Evolutionary conservation across 345 rosid genomes (phyloP).

Genomic region (Lepidium africanum): DNA sequence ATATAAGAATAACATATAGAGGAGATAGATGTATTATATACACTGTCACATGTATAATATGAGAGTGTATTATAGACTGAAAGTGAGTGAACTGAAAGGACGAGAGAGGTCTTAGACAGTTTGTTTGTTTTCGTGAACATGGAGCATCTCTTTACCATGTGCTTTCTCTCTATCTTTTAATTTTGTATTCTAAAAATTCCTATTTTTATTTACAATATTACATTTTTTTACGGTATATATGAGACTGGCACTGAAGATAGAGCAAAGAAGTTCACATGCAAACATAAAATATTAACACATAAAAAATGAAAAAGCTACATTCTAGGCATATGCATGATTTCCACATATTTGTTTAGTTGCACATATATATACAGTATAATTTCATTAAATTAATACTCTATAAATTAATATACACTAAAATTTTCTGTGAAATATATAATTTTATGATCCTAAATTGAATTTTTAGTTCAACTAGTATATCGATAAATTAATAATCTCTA

Average conservation of each 20-base stretch:
- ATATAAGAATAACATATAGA: too few relatives aligned
- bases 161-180: neutral
- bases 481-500: too few relatives aligned
- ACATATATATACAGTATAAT: too few relatives aligned
- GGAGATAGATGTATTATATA: neutral
- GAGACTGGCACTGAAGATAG: constrained; percentile 31
- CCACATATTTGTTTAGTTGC: neutral
- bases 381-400: too few relatives aligned
- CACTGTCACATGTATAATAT: neutral
- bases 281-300: neutral
- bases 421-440: too few relatives aligned
- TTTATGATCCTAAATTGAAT: too few relatives aligned
- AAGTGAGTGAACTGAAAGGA: constrained; percentile 22
- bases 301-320: constrained; percentile 12
- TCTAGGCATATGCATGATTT: constrained; percentile 27
- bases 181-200: neutral
- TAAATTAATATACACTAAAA: too few relatives aligned
- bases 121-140: constrained; percentile 33
- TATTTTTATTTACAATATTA: neutral
- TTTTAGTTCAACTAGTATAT: too few relatives aligned
- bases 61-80: constrained; percentile 10
- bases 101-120: constrained; percentile 20
- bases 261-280: constrained; percentile 31
- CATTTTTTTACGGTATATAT: neutral
- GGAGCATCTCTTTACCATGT: constrained; percentile 29